Base-by-base conservation (phyloP, 257 asterid species). In the Gentiana macrophylla region DNA sequence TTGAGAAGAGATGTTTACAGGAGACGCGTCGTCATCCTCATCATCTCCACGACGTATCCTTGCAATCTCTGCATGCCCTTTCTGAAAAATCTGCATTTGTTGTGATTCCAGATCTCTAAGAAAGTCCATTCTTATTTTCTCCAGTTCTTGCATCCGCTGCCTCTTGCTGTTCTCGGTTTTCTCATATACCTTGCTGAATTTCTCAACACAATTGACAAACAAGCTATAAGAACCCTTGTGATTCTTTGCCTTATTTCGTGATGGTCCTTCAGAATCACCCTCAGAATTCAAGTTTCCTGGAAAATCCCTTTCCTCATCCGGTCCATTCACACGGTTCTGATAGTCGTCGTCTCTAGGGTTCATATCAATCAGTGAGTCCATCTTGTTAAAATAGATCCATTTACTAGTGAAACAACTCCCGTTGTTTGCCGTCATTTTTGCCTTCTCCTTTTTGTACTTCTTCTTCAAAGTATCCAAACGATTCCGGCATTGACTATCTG, bases 381-480 rank as follows among this genome's bases (percentile, higher is more conserved):
- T 80, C 64, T 82, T 89, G 80, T 80, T 69, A 71, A 81, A 93
- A 69, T 89, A 89, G 43, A 86, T 75, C 97, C 96, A 93, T 13
- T 76, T 77, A 49, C 77, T 80, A 33, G 60, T 46, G 7, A 56
- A 57, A 36, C 68, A 50, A n/a, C 66, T 60, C 3, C 37, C 38
- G 43, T 66, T 83, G 24, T 24, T 24, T 24, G 24, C 24, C 2
- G 72, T 79, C 3, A 70, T 37, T 71, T 80, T 84, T 70, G 50
- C 53, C 76, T 83, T 91, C 72, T 87, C 97, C 84, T 91, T 87
- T 60, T 91, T 91, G 84, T 91, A 91, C 43, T 91, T 91, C 61
- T 91, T 91, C 74, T 91, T 91, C 78, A 91, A 43, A 0, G 98
- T 91, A 50, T 87, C 98, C 70, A 91, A 67, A 53, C 97, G 95